Conservation (phyloP, 2,329 filamentous ascomycete species). For the Sphaerostilbella broomeana region DNA sequence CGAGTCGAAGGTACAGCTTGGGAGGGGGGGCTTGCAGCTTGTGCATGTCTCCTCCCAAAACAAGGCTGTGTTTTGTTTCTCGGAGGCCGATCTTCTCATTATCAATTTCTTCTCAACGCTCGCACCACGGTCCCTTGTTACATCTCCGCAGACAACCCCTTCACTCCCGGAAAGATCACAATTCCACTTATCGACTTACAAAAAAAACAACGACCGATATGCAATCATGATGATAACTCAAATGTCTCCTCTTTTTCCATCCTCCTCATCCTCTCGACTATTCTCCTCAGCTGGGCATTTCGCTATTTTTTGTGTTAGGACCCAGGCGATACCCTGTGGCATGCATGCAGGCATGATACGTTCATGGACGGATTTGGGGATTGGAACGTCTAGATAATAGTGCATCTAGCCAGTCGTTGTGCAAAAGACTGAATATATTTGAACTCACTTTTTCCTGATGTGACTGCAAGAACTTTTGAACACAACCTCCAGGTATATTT, state of each 20-base stretch:
- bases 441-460: conserved; percentile 5
- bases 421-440: conserved; percentile 18
- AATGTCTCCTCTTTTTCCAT: conserved; percentile 8
- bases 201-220: conserved; percentile 13
- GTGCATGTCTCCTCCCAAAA: neutral
- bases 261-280: conserved; percentile 12
- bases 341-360: conserved; percentile 16
- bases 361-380: conserved; percentile 10
- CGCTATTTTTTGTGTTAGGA: conserved; percentile 10
- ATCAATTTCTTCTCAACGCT: conserved; percentile 24
- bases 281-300: conserved; percentile 16
- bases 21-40: conserved; percentile 10
- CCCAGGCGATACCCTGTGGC: conserved; percentile 17
- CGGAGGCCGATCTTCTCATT: conserved; percentile 15
- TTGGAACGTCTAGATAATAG: conserved; percentile 17
- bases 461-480: too few relatives aligned
- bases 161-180: conserved; percentile 2
- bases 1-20: conserved; percentile 2
- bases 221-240: conserved; percentile 15
- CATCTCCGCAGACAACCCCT: conserved; percentile 5
- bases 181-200: conserved; percentile 3
- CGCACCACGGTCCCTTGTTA: conserved; percentile 19
- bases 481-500: too few relatives aligned
- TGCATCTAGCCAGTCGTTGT: conserved; percentile 21
- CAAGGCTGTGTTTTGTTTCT: conserved; percentile 2